Base-by-base conservation (phyloP, 768 basidiomycete genomes). In the Trametes cinnabarina region DNA sequence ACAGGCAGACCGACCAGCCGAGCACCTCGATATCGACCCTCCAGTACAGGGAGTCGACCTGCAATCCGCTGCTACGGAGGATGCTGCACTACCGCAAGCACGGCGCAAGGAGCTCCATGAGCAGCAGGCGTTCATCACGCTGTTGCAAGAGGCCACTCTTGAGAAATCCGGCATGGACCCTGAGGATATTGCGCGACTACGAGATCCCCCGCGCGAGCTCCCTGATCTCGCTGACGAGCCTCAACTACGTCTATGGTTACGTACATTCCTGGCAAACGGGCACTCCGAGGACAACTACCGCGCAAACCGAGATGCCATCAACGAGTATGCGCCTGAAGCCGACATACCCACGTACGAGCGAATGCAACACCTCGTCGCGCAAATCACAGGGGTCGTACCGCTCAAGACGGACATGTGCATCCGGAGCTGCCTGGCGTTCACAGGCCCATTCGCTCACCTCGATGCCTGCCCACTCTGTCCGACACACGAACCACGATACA, bases 401-500 rank as follows among this genome's bases (percentile, higher is more conserved):
- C 42, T 79, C 3, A 6, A 44, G 0, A 50, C 72, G 4, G 70
- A 79, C 53, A 80, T 81, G 76, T 81, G 78, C 43, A 60, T 70
- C 0, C 71, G 77, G 9, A 69, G 71, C 0, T 81, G 79, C 56
- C 30, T 69, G 19, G 73, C 72, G 1, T 81, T 68, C 49, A 76
- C 73, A 0, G 75, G 79, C 0, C 75, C 74, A 0, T 76, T 67
- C 19, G 43, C 49, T 2, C 17, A 67, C 1, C 57, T 73, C 0
- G 65, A 74, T 0, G 3, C 19, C 0, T 82, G 79, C 48, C 61
- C 63, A n/a, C 20, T 35, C 8, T 35, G 47, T 30, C 19, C 19
- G 1, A 19, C 12, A 17, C 28, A 26, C 15, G 46, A 47, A 28
- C 26, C 46, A 2, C 46, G 46, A n/a, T 47, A 47, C 12, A 14